Evolutionary conservation across 495 filamentous ascomycete genomes (phyloP).

Genomic region (Aspergillus leporis): DNA sequence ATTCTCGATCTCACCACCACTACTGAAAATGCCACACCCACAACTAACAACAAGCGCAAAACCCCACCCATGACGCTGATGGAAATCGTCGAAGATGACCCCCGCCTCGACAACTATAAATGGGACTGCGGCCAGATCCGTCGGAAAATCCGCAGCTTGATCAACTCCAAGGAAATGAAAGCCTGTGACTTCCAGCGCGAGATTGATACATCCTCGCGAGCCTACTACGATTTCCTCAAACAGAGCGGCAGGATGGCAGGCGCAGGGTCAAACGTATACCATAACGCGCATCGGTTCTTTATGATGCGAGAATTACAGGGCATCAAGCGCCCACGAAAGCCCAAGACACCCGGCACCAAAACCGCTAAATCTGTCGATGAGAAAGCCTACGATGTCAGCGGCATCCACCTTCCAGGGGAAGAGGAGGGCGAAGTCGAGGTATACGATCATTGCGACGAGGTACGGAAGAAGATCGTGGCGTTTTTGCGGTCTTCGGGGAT

Average conservation of each 20-base stretch:
- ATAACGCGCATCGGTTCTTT: constrained; percentile 7
- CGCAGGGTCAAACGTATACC: constrained; percentile 10
- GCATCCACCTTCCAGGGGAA: constrained; percentile 7
- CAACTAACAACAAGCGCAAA: too few species aligned
- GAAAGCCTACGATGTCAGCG: constrained; percentile 15
- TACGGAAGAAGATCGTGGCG: constrained; percentile 18
- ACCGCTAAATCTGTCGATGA: background rate
- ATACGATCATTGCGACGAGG: constrained; percentile 17
- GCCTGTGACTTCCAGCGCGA: constrained; percentile 13
- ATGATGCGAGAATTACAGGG: constrained; percentile 9
- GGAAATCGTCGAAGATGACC: constrained; percentile 10
- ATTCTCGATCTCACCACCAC: too few species aligned
- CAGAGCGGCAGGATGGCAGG: constrained; percentile 12
- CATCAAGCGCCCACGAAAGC: constrained; percentile 9
- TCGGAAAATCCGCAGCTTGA: constrained; percentile 11
- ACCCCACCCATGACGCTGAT: too few species aligned
- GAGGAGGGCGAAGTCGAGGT: constrained; percentile 7
- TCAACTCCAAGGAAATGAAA: constrained; percentile 14
- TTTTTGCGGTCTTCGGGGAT: constrained; percentile 1
- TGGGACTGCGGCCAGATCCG: constrained; percentile 13
- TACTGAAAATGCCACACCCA: too few species aligned
- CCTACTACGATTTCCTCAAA: constrained; percentile 17
- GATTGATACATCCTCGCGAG: constrained; percentile 1
- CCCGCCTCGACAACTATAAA: background rate
- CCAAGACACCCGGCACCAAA: background rate